Conservation (phyloP, 2,329 filamentous ascomycete genomes). For the Fusarium transvaalense region DNA sequence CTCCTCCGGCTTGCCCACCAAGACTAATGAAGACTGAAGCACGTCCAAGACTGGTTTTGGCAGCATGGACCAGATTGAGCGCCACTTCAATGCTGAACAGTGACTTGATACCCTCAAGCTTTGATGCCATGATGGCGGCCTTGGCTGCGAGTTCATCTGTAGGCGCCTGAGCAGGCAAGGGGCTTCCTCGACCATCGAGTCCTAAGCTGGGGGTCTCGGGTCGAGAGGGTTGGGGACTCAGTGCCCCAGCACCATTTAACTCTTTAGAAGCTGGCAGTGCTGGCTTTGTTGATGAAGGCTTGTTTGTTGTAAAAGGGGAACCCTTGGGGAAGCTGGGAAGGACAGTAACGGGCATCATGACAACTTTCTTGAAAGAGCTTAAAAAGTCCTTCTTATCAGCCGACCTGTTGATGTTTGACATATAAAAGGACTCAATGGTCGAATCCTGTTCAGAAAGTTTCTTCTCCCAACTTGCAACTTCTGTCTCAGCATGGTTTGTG, state of each 20-base stretch:
- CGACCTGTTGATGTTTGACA: conserved; percentile 94
- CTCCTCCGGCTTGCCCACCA: conserved; percentile 82
- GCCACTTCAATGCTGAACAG: conserved; percentile 98
- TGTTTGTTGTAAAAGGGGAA: conserved; percentile 67
- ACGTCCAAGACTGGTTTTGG: conserved; percentile 88
- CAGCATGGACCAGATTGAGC: conserved; percentile 86
- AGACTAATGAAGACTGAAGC: conserved; percentile 85
- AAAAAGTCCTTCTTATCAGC: conserved; percentile 97
- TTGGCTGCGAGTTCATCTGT: conserved; percentile 95
- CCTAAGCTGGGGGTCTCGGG: conserved; percentile 63
- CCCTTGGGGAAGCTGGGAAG: conserved; percentile 76
- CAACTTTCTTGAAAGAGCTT: conserved; percentile 96
- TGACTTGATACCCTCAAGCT: conserved; percentile 92
- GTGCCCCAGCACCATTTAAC: conserved; percentile 46
- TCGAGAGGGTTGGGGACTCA: conserved; percentile 59
- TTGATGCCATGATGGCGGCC: conserved; percentile 95
- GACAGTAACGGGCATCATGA: conserved; percentile 98
- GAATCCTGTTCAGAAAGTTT: conserved; percentile 92
- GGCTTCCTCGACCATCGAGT: conserved; percentile 56
- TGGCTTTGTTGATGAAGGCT: conserved; percentile 48
- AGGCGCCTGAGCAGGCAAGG: conserved; percentile 73
- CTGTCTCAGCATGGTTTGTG: conserved; percentile 77
- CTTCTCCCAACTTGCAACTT: conserved; percentile 90
- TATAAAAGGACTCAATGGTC: conserved; percentile 91
- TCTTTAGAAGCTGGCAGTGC: conserved; percentile 32